phyloP scores from a whole-genome alignment of 2,329 filamentous ascomycete species.

The Cadophora luteo-olivacea region DNA sequence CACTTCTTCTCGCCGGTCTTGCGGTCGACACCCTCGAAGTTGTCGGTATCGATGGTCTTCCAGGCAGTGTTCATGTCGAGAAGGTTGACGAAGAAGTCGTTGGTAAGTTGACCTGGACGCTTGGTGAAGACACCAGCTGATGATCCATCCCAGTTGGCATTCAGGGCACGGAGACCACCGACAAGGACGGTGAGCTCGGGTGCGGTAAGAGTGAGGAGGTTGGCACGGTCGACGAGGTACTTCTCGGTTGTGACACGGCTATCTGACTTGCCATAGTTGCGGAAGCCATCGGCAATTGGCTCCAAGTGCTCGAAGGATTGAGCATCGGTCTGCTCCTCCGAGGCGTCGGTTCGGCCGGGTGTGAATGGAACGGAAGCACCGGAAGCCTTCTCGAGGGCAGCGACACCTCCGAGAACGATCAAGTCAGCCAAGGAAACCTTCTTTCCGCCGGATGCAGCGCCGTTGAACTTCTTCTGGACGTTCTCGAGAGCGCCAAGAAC shows the following conservation, averaged over 20 bases:
- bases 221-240: conserved; percentile 73
- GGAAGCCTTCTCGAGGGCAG: conserved; percentile 76
- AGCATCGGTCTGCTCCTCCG: conserved; percentile 74
- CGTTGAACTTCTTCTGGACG: conserved; percentile 72
- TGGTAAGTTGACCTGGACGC: conserved; percentile 71
- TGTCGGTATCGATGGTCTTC: conserved; percentile 63
- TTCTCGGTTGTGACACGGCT: conserved; percentile 69
- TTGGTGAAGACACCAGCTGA: conserved; percentile 71
- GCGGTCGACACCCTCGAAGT: conserved; percentile 69
- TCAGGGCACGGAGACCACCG: conserved; percentile 74
- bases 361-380: conserved; percentile 71
- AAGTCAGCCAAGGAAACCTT: conserved; percentile 80
- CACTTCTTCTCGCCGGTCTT: conserved; percentile 71
- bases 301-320: conserved; percentile 70
- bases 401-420: conserved; percentile 75
- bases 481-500: conserved; percentile 67
- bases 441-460: conserved; percentile 57
- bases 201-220: conserved; percentile 72
- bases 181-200: conserved; percentile 75
- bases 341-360: conserved; percentile 74
- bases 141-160: conserved; percentile 75
- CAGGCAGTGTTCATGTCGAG: conserved; percentile 71
- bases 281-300: conserved; percentile 77
- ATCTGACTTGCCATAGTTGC: conserved; percentile 74
- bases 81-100: conserved; percentile 84